Evolutionary conservation across 2,329 filamentous ascomycete species (phyloP).

Genomic region (Ceratocystis huliohia): DNA sequence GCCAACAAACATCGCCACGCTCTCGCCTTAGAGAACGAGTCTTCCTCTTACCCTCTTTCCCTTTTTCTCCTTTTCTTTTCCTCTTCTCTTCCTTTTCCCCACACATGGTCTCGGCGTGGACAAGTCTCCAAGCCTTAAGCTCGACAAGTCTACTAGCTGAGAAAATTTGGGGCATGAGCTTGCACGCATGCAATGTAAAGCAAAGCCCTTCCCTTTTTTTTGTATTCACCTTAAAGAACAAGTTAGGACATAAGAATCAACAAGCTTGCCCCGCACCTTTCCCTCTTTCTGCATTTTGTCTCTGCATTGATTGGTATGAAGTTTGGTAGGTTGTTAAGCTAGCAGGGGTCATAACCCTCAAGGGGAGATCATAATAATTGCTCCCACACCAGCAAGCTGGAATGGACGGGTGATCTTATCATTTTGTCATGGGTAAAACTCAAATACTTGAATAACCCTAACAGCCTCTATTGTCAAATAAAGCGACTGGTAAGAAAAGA

Average conservation of each 20-base stretch:
- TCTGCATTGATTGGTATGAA: neutral
- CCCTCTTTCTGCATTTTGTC: neutral
- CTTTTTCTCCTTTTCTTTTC: neutral
- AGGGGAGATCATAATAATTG: neutral
- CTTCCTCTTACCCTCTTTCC: neutral
- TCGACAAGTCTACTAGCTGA: neutral
- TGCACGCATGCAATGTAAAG: neutral
- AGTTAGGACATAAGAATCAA: neutral
- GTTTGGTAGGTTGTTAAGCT: neutral
- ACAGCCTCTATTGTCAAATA: neutral
- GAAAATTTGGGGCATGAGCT: neutral
- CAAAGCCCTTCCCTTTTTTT: neutral
- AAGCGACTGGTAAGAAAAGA: neutral
- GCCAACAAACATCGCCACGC: neutral
- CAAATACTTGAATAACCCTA: conserved; percentile 6
- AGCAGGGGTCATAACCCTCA: neutral
- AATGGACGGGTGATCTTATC: neutral
- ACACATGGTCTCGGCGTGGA: neutral
- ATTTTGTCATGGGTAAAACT: conserved; percentile 7
- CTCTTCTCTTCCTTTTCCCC: too few relatives aligned
- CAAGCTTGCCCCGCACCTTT: neutral
- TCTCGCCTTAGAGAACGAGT: neutral
- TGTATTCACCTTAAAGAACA: neutral
- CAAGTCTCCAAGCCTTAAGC: neutral
- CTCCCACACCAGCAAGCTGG: conserved; percentile 1